Evolutionary conservation across 306 rosid genomes (phyloP).

Genomic region (Cicer bijugum): DNA sequence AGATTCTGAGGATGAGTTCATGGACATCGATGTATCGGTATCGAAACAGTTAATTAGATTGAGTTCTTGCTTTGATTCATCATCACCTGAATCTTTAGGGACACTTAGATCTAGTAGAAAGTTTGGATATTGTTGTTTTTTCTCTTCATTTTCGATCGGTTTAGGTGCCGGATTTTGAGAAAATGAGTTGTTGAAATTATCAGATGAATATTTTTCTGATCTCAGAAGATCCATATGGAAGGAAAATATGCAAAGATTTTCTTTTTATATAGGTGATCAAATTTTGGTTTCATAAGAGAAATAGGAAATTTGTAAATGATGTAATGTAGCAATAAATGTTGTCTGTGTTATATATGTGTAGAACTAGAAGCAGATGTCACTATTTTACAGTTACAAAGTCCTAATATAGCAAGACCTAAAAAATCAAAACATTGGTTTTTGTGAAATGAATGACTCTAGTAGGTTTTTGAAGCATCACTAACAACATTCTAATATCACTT

Average conservation of each 20-base stretch:
- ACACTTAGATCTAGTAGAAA: conserved; percentile 66
- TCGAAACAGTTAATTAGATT: conserved; percentile 73
- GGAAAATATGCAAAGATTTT: conserved; percentile 31
- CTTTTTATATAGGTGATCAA: conserved; percentile 33
- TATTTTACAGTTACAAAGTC: conserved; percentile 79
- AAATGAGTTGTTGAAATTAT: conserved; percentile 53
- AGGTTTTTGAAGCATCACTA: neutral
- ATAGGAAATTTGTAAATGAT: conserved; percentile 44
- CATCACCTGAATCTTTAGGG: conserved; percentile 39
- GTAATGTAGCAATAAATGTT: conserved; percentile 49
- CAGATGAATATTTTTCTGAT: conserved; percentile 50
- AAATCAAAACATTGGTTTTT: conserved; percentile 48
- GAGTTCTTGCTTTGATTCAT: conserved; percentile 62
- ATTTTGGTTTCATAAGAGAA: conserved; percentile 43
- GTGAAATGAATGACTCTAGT: neutral
- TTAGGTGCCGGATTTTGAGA: conserved; percentile 19
- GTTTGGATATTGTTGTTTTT: conserved; percentile 38
- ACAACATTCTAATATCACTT: conserved; percentile 1
- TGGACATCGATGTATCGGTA: conserved; percentile 46
- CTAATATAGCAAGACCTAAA: conserved; percentile 62
- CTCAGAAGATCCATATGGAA: conserved; percentile 49
- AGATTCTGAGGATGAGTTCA: conserved; percentile 46
- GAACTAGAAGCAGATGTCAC: conserved; percentile 53
- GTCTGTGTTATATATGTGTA: conserved; percentile 47
- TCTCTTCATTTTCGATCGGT: conserved; percentile 33